Conservation (phyloP, 2,329 filamentous ascomycete genomes). For the Aaosphaeria arxii region DNA sequence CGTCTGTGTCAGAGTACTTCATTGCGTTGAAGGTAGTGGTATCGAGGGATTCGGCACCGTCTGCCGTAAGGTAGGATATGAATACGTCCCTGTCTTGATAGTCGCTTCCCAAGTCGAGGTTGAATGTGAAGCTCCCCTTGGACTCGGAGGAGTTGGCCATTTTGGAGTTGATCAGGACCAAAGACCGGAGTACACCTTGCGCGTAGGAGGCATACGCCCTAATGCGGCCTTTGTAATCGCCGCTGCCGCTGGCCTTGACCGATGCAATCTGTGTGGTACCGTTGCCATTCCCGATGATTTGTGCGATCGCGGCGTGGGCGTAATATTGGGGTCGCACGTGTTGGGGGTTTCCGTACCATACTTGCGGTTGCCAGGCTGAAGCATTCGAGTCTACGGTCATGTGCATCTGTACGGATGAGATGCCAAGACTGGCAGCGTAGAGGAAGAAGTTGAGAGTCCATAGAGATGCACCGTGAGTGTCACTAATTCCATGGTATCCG, state of each 20-base stretch:
- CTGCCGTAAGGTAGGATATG: conserved; percentile 47
- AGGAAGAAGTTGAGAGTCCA: conserved; percentile 54
- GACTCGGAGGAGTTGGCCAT: conserved; percentile 39
- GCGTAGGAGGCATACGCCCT: conserved; percentile 48
- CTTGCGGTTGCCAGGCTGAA: conserved; percentile 49
- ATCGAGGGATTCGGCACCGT: conserved; percentile 42
- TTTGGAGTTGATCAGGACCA: conserved; percentile 48
- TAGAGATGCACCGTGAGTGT: conserved; percentile 50
- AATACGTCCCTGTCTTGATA: conserved; percentile 44
- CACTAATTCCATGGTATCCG: conserved; percentile 45
- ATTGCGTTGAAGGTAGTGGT: conserved; percentile 50
- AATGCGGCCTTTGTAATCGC: conserved; percentile 40
- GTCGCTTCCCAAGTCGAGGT: conserved; percentile 39
- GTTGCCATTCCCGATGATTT: conserved; percentile 48
- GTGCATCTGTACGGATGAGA: conserved; percentile 51
- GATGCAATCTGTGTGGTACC: conserved; percentile 44
- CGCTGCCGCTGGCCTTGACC: conserved; percentile 26
- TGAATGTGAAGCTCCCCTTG: conserved; percentile 41
- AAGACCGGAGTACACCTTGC: conserved; percentile 38
- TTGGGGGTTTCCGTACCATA: conserved; percentile 37
- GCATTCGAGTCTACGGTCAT: conserved; percentile 55
- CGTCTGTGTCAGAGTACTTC: conserved; percentile 41
- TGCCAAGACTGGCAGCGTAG: conserved; percentile 48
- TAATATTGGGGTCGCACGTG: conserved; percentile 52
- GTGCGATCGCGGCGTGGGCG: conserved; percentile 50